phyloP scores from a whole-genome alignment of 305 asterid genomes.

The Rubia peregrina region DNA sequence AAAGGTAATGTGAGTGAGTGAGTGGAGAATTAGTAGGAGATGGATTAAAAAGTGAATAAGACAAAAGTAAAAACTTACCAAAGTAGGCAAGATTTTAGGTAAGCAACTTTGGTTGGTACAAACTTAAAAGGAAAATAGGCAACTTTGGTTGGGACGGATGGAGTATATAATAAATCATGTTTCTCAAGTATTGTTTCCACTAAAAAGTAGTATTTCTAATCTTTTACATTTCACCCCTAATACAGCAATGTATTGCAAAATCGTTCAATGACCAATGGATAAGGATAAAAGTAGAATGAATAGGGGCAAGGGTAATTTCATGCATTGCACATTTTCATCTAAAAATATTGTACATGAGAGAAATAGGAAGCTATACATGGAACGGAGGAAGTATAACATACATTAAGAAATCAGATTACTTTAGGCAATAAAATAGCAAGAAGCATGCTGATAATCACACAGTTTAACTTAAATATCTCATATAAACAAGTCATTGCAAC shows the following conservation, averaged over 20 bases:
- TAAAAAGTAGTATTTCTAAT: not conserved
- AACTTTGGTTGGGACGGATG: not conserved
- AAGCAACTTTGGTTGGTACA: not conserved
- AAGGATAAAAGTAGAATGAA: not conserved
- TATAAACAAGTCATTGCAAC: not conserved
- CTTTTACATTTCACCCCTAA: not conserved
- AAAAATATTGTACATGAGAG: not conserved
- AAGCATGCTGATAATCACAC: conserved; percentile 5
- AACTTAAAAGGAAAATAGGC: not conserved
- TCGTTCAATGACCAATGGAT: not conserved
- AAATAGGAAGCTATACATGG: not conserved
- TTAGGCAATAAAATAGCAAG: not conserved
- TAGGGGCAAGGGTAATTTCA: not conserved
- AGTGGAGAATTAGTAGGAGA: not conserved
- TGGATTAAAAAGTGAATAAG: not conserved
- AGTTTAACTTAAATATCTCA: not conserved
- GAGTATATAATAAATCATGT: not conserved
- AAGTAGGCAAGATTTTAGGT: not conserved
- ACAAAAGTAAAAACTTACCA: not conserved
- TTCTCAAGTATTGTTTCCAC: not conserved
- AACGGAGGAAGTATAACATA: not conserved
- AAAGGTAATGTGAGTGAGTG: not conserved
- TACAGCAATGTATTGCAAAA: not conserved
- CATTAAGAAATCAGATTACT: not conserved
- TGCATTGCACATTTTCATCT: not conserved